These are phyloP conservation scores for Sporothrix humicola DNA, from an alignment of 2,329 filamentous ascomycete species.

Conservation along the genomic window DNA sequence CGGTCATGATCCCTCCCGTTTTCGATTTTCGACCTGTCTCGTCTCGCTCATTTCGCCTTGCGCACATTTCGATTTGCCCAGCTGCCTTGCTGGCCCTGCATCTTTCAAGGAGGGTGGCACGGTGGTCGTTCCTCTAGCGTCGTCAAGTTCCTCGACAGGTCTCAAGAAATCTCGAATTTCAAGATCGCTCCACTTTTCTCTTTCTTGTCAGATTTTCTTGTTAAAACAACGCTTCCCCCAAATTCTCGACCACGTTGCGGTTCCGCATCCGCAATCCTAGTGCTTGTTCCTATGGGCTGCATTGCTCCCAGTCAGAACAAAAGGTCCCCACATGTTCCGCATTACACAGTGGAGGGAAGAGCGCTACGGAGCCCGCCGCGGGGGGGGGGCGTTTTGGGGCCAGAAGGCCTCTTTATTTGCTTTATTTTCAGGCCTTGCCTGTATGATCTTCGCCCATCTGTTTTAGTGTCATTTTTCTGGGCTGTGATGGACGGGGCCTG, in stretches of 20 bases:
- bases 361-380: not conserved
- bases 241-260: conserved; percentile 28
- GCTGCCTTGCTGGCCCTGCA: not conserved
- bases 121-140: not conserved
- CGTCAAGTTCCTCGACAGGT: not conserved
- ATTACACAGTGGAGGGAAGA: not conserved
- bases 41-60: not conserved
- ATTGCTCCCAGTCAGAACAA: not conserved
- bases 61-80: conserved; percentile 11
- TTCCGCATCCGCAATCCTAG: conserved; percentile 29
- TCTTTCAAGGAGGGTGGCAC: no score
- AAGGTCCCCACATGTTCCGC: conserved; percentile 19
- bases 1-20: conserved; percentile 11
- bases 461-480: conserved; percentile 20
- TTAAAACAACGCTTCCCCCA: conserved; percentile 1
- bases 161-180: conserved; percentile 7
- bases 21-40: not conserved
- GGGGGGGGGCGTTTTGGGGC: not conserved
- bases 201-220: not conserved
- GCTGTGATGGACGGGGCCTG: not conserved
- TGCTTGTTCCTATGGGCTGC: not conserved
- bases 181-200: conserved; percentile 12
- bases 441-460: conserved; percentile 16
- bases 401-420: not conserved
- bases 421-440: conserved; percentile 10